Percentiles rank a stretch among this genome's conserved stretches.
These are phyloP conservation scores for Aspergillus proliferans DNA, from an alignment of 2,329 filamentous ascomycete genomes.

Conservation along the genomic window DNA sequence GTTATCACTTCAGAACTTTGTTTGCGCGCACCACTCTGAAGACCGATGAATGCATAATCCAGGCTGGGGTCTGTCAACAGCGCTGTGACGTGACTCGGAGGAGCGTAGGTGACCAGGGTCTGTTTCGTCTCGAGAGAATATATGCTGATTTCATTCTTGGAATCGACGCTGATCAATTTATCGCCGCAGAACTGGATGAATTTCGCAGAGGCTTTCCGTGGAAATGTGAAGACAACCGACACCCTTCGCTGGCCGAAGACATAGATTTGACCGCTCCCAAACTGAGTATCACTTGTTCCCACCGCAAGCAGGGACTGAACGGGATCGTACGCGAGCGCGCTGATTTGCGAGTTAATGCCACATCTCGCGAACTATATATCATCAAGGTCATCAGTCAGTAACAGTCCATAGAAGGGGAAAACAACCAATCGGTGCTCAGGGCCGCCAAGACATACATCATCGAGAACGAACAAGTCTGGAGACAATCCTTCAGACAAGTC, in stretches of 20 bases:
- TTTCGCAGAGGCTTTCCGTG: constrained; percentile 67
- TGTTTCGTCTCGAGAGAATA: constrained; percentile 71
- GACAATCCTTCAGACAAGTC: constrained; percentile 79
- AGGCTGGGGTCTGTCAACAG: constrained; percentile 81
- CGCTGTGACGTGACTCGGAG: constrained; percentile 68
- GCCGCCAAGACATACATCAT: constrained; percentile 57
- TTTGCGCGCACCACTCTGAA: constrained; percentile 55
- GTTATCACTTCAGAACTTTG: background rate
- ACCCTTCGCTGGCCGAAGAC: constrained; percentile 79
- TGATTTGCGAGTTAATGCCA: constrained; percentile 70
- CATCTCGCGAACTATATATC: constrained; percentile 57
- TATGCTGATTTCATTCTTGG: constrained; percentile 75
- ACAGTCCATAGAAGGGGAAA: background rate
- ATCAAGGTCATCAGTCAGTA: constrained; percentile 4
- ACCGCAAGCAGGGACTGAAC: constrained; percentile 89
- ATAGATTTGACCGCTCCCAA: constrained; percentile 81
- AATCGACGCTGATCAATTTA: constrained; percentile 77
- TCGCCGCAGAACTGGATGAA: constrained; percentile 79
- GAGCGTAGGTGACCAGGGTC: constrained; percentile 62
- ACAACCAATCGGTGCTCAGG: constrained; percentile 19
- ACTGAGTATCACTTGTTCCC: constrained; percentile 81
- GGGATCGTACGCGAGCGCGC: constrained; percentile 83
- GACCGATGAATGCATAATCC: constrained; percentile 85
- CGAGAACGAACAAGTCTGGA: constrained; percentile 70
- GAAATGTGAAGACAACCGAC: constrained; percentile 64